A percentile compares a stretch with the other conserved stretches of the same genome.
Conservation (phyloP, 768 basidiomycete genomes). For the Collybia mongolica region DNA sequence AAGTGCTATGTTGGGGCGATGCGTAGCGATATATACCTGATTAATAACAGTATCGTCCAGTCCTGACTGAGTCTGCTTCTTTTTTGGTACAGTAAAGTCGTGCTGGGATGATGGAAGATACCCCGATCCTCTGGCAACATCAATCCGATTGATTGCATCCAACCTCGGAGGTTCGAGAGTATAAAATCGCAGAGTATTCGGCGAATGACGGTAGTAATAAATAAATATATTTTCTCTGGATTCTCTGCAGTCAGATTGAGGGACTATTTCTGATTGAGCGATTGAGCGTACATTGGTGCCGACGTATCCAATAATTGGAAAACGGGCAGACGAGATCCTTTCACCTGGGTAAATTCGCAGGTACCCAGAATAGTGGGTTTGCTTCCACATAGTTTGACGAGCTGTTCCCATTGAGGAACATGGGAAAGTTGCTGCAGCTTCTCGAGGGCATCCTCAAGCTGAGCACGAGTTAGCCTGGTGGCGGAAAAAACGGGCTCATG, state of each 20-base stretch:
- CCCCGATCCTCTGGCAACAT: conserved; percentile 14
- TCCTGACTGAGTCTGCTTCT: conserved; percentile 17
- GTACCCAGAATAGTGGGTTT: conserved; percentile 31
- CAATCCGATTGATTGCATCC: conserved; percentile 15
- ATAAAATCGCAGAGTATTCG: conserved; percentile 63
- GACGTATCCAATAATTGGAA: conserved; percentile 4
- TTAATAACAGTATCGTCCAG: conserved; percentile 36
- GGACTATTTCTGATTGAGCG: background rate
- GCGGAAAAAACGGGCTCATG: too few species aligned
- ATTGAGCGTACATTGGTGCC: conserved; percentile 10
- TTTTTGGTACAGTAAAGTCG: conserved; percentile 33
- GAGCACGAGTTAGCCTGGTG: background rate
- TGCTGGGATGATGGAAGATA: conserved; percentile 30
- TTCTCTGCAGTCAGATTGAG: too few species aligned
- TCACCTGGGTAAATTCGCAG: conserved; percentile 21
- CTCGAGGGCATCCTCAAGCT: conserved; percentile 17
- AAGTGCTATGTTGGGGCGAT: background rate
- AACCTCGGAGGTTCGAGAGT: conserved; percentile 38
- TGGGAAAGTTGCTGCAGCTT: conserved; percentile 14
- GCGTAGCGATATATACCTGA: conserved; percentile 29
- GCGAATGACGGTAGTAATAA: conserved; percentile 53
- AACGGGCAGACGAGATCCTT: background rate
- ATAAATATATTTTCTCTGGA: conserved; percentile 31
- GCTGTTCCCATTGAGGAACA: conserved; percentile 25
- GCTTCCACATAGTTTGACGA: conserved; percentile 24